Percentiles rank a stretch among this genome's conserved stretches.
Conservation (phyloP, 2,329 filamentous ascomycete species). For the Fusarium tupiense region DNA sequence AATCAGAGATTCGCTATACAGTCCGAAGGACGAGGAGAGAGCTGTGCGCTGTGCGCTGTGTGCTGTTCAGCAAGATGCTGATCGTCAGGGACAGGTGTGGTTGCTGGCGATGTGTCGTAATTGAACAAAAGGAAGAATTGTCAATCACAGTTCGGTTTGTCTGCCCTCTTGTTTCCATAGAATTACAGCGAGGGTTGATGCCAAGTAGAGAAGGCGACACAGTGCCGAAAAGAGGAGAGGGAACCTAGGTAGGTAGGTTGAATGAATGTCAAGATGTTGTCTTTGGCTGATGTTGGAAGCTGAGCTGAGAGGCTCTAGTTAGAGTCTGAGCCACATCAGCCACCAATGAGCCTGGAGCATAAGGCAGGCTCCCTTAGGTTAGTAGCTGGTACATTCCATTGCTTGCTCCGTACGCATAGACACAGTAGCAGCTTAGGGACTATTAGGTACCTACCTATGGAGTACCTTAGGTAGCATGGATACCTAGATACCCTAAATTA, state of each 20-base stretch:
- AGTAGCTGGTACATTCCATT: not conserved
- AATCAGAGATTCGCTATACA: not conserved
- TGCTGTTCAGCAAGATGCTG: constrained; percentile 6
- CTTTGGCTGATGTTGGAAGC: constrained; percentile 24
- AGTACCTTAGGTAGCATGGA: no score
- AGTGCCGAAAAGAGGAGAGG: not conserved
- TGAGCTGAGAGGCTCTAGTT: constrained; percentile 22
- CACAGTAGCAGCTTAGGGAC: no score
- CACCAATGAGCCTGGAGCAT: not conserved
- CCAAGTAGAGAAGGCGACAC: not conserved
- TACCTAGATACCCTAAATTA: not conserved
- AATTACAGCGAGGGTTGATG: not conserved
- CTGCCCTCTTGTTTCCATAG: not conserved
- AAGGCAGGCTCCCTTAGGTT: not conserved
- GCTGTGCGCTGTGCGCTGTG: not conserved
- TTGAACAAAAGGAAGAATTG: constrained; percentile 4
- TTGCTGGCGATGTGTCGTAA: constrained; percentile 17
- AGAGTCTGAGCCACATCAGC: constrained; percentile 41
- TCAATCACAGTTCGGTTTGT: not conserved
- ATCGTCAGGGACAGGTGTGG: constrained; percentile 26
- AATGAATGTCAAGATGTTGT: constrained; percentile 22
- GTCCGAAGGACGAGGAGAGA: not conserved
- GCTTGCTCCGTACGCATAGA: no score
- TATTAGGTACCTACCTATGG: no score
- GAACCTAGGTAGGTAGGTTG: not conserved